Base-by-base conservation (phyloP, 75 land plant species). In the Pinus tabuliformis region DNA sequence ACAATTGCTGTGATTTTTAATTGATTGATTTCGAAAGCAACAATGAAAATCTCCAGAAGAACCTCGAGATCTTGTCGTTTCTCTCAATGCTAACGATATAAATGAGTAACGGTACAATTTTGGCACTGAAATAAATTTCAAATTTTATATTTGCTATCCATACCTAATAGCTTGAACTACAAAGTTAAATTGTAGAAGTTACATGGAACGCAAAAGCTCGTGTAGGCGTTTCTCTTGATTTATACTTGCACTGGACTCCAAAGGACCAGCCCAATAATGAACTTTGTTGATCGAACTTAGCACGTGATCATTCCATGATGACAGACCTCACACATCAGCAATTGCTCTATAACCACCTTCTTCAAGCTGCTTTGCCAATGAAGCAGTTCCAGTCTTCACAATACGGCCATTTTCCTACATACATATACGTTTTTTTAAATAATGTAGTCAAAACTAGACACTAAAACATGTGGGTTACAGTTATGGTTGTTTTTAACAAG, bases 361-460 rank as follows among this genome's bases (percentile, higher is more conserved):
- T 77, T 92, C 95, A 63, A 96, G 88, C 76, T 83, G 83, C 78
- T 86, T 76, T 52, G 98, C 99, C 45, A 97, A 54, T 13, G 89
- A 87, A 45, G 78, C 72, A 81, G 94, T 93, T 66, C 99, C 99
- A 39, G 99, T 97, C 76, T 75, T 97, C 39, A 94, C 77, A 22
- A 97, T 95, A 68, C 80, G 87, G n/a, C 99, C 99, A 77, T 89
- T 78, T 70, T 97, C 99, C 99, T 97, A 76, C 56, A 58, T 13
- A 75, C 20, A 78, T 62, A 11, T 49, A 49, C 11, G 8, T 39
- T 49, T 49, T 49, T 49, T 56, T 57, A 24, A 26, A 58, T 57
- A 49, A 42, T 59, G 28, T 8, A 15, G 24, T 59, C 22, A 79
- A 45, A 76, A 59, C 60, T 77, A 39, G 15, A 16, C 24, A 26